Conservation (phyloP, 148 eudicot species). For the Spergularia bocconei region DNA sequence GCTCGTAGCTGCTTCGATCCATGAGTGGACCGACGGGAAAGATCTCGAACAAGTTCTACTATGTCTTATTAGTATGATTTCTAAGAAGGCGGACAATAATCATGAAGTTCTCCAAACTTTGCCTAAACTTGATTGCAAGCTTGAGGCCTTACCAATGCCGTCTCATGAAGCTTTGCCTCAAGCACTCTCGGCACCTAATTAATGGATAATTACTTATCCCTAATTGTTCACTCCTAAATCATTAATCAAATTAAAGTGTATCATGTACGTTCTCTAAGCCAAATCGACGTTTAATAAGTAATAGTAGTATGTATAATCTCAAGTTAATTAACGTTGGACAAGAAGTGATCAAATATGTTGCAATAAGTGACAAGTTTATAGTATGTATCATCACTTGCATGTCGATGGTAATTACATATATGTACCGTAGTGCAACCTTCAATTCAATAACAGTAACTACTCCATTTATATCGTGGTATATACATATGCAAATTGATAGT, state of each 20-base stretch:
- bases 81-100: slow-evolving; percentile 7
- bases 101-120: slow-evolving; percentile 8
- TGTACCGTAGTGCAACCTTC: too few relatives aligned
- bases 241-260: too few relatives aligned
- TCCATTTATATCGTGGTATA: too few relatives aligned
- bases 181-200: slow-evolving; percentile 30
- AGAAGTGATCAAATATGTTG: too few relatives aligned
- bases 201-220: background rate
- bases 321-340: too few relatives aligned
- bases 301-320: background rate
- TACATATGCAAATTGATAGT: too few relatives aligned
- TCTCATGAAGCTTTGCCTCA: slow-evolving; percentile 24
- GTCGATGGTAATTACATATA: too few relatives aligned
- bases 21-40: slow-evolving; percentile 37
- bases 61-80: slow-evolving; percentile 9
- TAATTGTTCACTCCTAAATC: background rate
- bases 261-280: background rate
- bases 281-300: background rate
- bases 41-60: slow-evolving; percentile 29
- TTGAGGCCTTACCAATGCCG: slow-evolving; percentile 23
- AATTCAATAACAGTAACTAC: too few relatives aligned
- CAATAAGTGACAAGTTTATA: too few relatives aligned
- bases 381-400: too few relatives aligned
- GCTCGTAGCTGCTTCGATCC: slow-evolving; percentile 27
- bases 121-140: slow-evolving; percentile 19